Percentiles rank a stretch among this genome's conserved stretches.
phyloP scores from a whole-genome alignment of 192 early-diverging fungal species.

The Lunasporangiospora selenospora region DNA sequence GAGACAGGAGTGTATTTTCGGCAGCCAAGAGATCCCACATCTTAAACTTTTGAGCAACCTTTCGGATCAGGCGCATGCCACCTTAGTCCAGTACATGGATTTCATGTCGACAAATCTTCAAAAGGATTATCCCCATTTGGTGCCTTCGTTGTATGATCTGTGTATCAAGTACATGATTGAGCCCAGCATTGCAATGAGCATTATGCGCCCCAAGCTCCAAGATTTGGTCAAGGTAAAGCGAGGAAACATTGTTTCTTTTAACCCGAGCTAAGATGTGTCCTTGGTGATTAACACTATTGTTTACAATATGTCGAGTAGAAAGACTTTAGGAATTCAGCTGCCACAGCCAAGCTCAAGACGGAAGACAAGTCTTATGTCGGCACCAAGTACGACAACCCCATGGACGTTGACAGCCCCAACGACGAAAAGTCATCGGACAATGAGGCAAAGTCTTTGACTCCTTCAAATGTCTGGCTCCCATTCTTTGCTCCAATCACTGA shows the following conservation, averaged over 20 bases:
- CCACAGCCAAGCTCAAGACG: background rate
- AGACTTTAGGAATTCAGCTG: too few species aligned
- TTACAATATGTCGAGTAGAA: too few species aligned
- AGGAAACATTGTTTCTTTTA: background rate
- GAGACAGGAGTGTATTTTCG: slow-evolving; percentile 54
- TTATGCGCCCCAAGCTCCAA: slow-evolving; percentile 65
- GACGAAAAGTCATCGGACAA: background rate
- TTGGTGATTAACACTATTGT: too few species aligned
- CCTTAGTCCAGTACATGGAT: slow-evolving; percentile 69
- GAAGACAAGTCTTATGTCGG: background rate
- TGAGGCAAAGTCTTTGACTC: background rate
- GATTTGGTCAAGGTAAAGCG: slow-evolving; percentile 20
- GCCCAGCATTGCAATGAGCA: slow-evolving; percentile 66
- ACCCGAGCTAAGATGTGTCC: too few species aligned
- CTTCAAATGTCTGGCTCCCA: slow-evolving; percentile 46
- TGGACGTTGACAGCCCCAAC: background rate
- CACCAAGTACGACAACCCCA: background rate
- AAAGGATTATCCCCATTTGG: slow-evolving; percentile 45
- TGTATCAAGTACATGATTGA: slow-evolving; percentile 66
- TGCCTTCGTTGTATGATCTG: slow-evolving; percentile 58
- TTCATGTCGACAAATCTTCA: slow-evolving; percentile 63
- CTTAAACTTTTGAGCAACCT: slow-evolving; percentile 65
- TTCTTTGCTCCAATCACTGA: slow-evolving; percentile 20
- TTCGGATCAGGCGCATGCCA: slow-evolving; percentile 67
- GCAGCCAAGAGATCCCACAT: slow-evolving; percentile 46